Evolutionary conservation across 2,329 filamentous ascomycete species (phyloP).

Genomic region (Exserohilum turcica): DNA sequence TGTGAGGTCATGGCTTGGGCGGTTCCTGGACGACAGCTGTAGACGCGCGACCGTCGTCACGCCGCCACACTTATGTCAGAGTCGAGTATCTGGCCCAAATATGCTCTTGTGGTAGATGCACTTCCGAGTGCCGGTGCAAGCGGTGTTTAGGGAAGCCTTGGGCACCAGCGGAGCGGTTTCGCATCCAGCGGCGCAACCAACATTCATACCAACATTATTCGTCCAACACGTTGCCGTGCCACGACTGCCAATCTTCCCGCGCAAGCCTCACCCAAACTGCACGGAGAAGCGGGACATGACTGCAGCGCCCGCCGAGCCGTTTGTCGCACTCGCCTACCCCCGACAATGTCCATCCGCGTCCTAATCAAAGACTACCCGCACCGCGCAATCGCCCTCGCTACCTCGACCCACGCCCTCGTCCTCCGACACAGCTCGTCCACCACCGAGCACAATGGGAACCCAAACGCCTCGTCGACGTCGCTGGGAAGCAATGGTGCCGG

Average conservation of each 20-base stretch:
- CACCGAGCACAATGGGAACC: constrained; percentile 57
- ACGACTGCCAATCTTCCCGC: constrained; percentile 13
- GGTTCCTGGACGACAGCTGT: constrained; percentile 3
- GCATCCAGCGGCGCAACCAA: constrained; percentile 21
- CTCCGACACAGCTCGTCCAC: constrained; percentile 76
- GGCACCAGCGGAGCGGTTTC: constrained; percentile 24
- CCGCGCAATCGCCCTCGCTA: constrained; percentile 85
- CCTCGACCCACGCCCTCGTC: constrained; percentile 77
- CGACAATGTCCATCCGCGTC: constrained; percentile 66
- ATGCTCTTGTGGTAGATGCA: constrained; percentile 11
- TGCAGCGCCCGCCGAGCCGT: constrained; percentile 11
- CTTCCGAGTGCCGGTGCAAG: constrained; percentile 16
- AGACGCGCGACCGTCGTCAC: constrained; percentile 1
- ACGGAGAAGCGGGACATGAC: constrained; percentile 28
- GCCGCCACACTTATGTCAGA: constrained; percentile 4
- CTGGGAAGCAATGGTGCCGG: constrained; percentile 44
- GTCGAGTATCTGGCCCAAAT: constrained; percentile 2
- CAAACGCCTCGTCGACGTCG: constrained; percentile 65
- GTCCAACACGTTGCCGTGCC: constrained; percentile 29
- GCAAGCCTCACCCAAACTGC: background rate
- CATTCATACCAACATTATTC: constrained; percentile 19
- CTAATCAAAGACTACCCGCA: constrained; percentile 85
- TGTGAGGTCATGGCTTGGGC: constrained; percentile 11
- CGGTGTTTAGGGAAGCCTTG: constrained; percentile 20
- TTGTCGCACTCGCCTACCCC: constrained; percentile 18